Conservation (phyloP, 768 basidiomycete species). For the Tulasnella sp. region DNA sequence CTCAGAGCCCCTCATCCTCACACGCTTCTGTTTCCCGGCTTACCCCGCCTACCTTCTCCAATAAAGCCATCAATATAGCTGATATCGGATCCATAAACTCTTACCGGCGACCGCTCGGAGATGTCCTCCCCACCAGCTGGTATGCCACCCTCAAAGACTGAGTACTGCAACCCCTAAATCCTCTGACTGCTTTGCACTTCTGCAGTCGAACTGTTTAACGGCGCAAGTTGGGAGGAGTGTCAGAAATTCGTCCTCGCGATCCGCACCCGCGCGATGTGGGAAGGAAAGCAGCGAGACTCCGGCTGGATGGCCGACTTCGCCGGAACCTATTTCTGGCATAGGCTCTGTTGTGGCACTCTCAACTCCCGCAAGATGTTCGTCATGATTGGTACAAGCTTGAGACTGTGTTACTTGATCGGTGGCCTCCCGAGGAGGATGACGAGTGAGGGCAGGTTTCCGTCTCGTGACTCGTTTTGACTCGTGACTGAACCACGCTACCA, state of each 20-base stretch:
- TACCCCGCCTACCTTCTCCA: no score
- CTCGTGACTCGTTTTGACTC: not conserved
- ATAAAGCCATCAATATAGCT: no score
- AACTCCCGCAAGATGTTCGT: not conserved
- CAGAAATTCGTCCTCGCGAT: not conserved
- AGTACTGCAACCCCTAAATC: no score
- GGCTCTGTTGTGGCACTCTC: not conserved
- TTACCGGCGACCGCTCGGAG: no score
- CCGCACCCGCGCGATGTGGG: not conserved
- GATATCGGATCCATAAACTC: no score
- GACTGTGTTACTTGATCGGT: not conserved
- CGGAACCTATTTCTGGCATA: not conserved
- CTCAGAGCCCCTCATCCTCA: no score
- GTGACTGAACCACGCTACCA: not conserved
- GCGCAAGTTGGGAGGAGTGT: not conserved
- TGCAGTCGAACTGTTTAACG: not conserved
- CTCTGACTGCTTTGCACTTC: not conserved
- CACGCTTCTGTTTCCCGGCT: no score
- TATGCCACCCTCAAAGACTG: no score
- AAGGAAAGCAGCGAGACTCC: not conserved
- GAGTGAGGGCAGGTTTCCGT: not conserved
- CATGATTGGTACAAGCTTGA: not conserved
- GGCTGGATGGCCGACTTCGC: slow-evolving; percentile 13
- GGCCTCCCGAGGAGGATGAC: not conserved
- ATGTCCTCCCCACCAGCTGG: no score